Base-by-base conservation (phyloP, 2,329 filamentous ascomycete genomes). In the Colletotrichum agaves region DNA sequence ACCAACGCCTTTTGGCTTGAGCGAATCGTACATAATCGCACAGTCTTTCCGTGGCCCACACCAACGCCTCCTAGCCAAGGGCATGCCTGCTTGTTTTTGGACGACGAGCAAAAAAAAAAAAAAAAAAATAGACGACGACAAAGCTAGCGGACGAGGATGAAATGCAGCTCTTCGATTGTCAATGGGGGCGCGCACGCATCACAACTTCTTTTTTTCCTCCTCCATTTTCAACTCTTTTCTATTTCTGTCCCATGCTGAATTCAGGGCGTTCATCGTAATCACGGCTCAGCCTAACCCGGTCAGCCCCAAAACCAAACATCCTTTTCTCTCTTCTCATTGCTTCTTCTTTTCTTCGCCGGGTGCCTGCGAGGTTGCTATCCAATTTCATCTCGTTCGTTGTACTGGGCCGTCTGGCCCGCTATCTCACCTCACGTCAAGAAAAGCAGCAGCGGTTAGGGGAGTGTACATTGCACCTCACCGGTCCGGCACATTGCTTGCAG, bases 221-320 rank as follows among this genome's bases (percentile, higher is more conserved):
- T 37, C 4, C 2, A 37, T 37, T 39, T 35, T 39, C 3, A 23
- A 27, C 10, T 41, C 27, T 49, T 31, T 33, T 43, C 33, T 61
- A 27, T 31, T 52, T 39, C 19, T 31, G 12, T 39, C 19, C 46
- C 39, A 43, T 46, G 52, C 44, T 49, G 21, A 37, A 49, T 58
- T 63, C 50, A 39, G 57, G 60, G 52, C 27, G 60, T 58, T 50
- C 44, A 57, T 67, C 59, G 19, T 35, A 63, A 58, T 52, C 37
- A 63, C 39, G 60, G 52, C 39, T 57, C 46, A 52, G 60, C 49
- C 33, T 50, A 49, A 39, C 46, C 46, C 64, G 61, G 33, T 41
- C 64, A 63, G 60, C 50, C 63, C 43, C 52, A 37, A 44, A 17
- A 3, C 50, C 43, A 53, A 23, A 15, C 23, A 47, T 52, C 11